Evolutionary conservation across 805 yeast species (phyloP), one percentile per base, ranked within the genome.

Genomic region (Yamadazyma phyllophila): DNA sequence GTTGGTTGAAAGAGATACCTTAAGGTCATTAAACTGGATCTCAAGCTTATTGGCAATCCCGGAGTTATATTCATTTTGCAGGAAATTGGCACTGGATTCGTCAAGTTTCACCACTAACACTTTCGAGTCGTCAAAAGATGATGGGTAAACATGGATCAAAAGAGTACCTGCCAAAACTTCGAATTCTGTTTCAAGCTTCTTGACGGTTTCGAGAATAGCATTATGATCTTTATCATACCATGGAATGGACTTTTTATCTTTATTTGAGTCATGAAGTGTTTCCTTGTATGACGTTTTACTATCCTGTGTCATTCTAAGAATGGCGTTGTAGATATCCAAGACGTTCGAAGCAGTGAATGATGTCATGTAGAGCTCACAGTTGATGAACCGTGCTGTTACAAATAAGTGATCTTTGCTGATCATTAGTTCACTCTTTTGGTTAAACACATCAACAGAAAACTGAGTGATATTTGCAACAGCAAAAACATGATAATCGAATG

Each of bases 401-500:
- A 71, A 76, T 5, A 91, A 63, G 41, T 80, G 78, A 59, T 90
- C 96, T 20, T 81, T 78, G 39, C 70, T 63, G 16, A 71, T 59
- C 24, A 70, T 71, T 14, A 63, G 53, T 40, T 68, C 71, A 39
- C 77, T 83, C 53, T 81, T 78, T 55, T 85, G 88, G 60, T 92
- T 94, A 60, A 76, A 83, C 14, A 89, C 68, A 20, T 80, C 80
- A 12, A 85, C 63, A 10, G 74, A 66, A 20, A 81, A 66, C 1
- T 67, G 65, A 6, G 69, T 63, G 15, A 85, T 61, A 12, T 74
- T 72, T 2, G 82, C 78, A 38, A 92, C 77, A 29, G 88, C 76
- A 61, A 94, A 90, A 13, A 88, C 80, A 59, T 92, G 97, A 60
- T 82, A 89, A 60, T 94, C 98, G 55, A 92, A 81, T 0, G 90